phyloP scores from a whole-genome alignment of 345 rosid genomes.

The Aurinia saxatilis region DNA sequence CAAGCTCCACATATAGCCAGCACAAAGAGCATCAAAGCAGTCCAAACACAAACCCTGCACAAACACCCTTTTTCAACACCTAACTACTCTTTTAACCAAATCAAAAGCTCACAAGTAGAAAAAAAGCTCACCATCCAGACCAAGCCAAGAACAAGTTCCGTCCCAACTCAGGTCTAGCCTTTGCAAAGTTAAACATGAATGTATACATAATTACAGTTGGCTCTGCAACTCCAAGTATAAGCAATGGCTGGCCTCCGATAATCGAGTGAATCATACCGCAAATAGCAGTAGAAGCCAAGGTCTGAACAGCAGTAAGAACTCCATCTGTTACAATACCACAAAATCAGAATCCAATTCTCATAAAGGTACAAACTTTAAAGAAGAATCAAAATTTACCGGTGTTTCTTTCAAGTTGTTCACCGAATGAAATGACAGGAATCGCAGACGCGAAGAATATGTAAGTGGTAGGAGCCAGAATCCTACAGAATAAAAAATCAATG shows the following conservation, averaged over 20 bases:
- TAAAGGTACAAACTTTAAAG: background rate
- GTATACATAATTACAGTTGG: slow-evolving; percentile 98
- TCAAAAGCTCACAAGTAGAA: background rate
- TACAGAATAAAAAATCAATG: slow-evolving; percentile 22
- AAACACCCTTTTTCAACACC: background rate
- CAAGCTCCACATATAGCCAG: slow-evolving; percentile 89
- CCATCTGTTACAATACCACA: slow-evolving; percentile 48
- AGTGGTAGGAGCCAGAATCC: slow-evolving; percentile 98
- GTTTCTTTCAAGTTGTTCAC: slow-evolving; percentile 84
- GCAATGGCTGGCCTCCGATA: slow-evolving; percentile 92
- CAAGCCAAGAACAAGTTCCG: slow-evolving; percentile 79
- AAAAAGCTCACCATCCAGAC: slow-evolving; percentile 71
- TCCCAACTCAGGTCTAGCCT: slow-evolving; percentile 77
- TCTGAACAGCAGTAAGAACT: slow-evolving; percentile 91
- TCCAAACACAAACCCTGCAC: slow-evolving; percentile 94
- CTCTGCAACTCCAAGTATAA: slow-evolving; percentile 97
- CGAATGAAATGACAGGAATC: slow-evolving; percentile 96
- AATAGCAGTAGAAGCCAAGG: slow-evolving; percentile 82
- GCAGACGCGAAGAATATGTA: slow-evolving; percentile 99
- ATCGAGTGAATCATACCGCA: slow-evolving; percentile 90
- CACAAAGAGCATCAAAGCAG: slow-evolving; percentile 71
- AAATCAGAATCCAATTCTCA: background rate
- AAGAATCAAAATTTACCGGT: slow-evolving; percentile 47
- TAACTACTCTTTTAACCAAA: background rate
- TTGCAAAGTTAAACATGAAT: slow-evolving; percentile 92